phyloP scores from a whole-genome alignment of 495 filamentous ascomycete genomes.

The Rhypophila decipiens region DNA sequence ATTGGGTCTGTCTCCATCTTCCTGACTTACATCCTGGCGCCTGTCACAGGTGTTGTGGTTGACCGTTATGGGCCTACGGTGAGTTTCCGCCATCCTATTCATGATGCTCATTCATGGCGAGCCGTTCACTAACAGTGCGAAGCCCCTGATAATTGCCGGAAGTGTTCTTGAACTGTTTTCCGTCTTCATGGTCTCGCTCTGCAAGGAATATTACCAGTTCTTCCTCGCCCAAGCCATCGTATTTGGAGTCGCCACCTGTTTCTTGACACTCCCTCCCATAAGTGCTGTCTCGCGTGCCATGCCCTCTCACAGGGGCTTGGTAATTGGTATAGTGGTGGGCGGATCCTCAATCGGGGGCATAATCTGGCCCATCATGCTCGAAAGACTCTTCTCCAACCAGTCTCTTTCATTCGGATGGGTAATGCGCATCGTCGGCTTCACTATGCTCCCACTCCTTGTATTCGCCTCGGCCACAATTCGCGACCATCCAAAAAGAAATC shows the following conservation, averaged over 20 bases:
- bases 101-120: background rate
- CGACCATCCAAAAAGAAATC: constrained; percentile 26
- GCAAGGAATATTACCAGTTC: constrained; percentile 50
- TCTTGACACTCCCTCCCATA: constrained; percentile 40
- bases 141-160: constrained; percentile 10
- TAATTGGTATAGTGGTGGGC: constrained; percentile 44
- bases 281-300: constrained; percentile 42
- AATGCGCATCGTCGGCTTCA: constrained; percentile 48
- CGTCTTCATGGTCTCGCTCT: constrained; percentile 48
- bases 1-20: constrained; percentile 44
- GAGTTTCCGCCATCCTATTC: constrained; percentile 1
- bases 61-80: constrained; percentile 39
- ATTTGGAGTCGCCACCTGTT: constrained; percentile 39
- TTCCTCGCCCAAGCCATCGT: constrained; percentile 50
- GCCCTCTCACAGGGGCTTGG: constrained; percentile 38
- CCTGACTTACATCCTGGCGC: constrained; percentile 30
- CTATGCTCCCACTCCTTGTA: constrained; percentile 36
- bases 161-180: constrained; percentile 14
- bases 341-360: constrained; percentile 53
- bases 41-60: constrained; percentile 35
- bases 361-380: constrained; percentile 36
- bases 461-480: constrained; percentile 30
- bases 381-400: constrained; percentile 21
- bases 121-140: background rate
- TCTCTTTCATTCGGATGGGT: constrained; percentile 48